Evolutionary conservation across 2,329 filamentous ascomycete species (phyloP).

Genomic region (Orbilia javanica): DNA sequence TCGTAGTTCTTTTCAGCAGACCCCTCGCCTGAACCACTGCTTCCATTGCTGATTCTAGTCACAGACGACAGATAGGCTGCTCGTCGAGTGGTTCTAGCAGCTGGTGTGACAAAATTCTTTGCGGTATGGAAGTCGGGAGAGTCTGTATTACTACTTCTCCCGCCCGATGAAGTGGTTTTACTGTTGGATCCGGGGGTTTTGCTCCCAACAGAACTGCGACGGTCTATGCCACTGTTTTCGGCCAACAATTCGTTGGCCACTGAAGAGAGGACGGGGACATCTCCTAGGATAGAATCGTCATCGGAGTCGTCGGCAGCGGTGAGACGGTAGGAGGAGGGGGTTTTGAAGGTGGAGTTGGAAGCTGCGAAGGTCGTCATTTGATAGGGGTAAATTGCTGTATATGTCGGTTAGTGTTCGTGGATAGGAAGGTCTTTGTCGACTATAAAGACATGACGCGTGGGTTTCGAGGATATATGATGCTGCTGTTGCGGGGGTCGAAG

Average conservation of each 20-base stretch:
- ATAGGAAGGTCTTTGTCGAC: conserved; percentile 30
- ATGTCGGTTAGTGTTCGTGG: conserved; percentile 31
- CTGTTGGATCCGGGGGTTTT: conserved; percentile 57
- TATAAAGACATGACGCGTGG: conserved; percentile 58
- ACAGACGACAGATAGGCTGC: conserved; percentile 50
- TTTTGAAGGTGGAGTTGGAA: conserved; percentile 43
- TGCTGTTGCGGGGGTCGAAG: conserved; percentile 25
- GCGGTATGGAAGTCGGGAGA: conserved; percentile 50
- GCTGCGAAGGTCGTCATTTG: conserved; percentile 54
- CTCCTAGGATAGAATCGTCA: conserved; percentile 50
- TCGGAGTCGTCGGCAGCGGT: conserved; percentile 48
- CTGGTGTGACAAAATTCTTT: conserved; percentile 53
- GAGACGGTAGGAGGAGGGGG: conserved; percentile 52
- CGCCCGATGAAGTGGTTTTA: conserved; percentile 47
- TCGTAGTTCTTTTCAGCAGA: conserved; percentile 55
- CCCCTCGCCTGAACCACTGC: conserved; percentile 45
- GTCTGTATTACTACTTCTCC: conserved; percentile 32
- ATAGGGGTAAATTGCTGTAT: conserved; percentile 24
- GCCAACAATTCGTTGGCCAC: conserved; percentile 56
- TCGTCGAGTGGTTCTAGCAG: conserved; percentile 41
- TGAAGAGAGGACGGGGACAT: conserved; percentile 53
- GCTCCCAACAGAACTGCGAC: conserved; percentile 35
- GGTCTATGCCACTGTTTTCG: conserved; percentile 44
- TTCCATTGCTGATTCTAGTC: conserved; percentile 47
- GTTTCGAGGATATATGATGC: conserved; percentile 3